Evolutionary conservation across 441 rosid genomes (phyloP).

Genomic region (Euphorbia celastroides): DNA sequence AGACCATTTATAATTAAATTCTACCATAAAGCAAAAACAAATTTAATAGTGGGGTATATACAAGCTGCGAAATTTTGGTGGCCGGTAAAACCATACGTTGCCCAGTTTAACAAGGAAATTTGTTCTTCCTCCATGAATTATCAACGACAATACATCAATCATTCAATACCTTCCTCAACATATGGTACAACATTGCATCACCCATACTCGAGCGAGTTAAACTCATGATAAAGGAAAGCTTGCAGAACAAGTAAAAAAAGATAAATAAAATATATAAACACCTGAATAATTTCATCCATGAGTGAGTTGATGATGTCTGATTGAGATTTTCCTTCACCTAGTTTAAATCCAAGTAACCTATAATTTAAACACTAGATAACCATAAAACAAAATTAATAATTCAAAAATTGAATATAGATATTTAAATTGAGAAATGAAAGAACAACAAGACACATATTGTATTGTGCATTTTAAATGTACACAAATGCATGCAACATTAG

Average conservation of each 20-base stretch:
- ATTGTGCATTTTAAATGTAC: not conserved
- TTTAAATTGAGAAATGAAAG: slow-evolving; percentile 5
- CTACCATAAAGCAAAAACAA: not conserved
- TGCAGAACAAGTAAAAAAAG: slow-evolving; percentile 15
- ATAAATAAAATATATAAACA: slow-evolving; percentile 23
- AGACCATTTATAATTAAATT: not conserved
- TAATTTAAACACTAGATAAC: slow-evolving; percentile 58
- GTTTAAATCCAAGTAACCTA: slow-evolving; percentile 81
- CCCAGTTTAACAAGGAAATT: not conserved
- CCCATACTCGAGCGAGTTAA: not conserved
- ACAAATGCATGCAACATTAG: slow-evolving; percentile 2
- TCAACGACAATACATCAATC: not conserved
- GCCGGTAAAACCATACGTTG: not conserved
- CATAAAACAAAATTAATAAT: slow-evolving; percentile 12
- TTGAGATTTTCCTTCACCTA: slow-evolving; percentile 48
- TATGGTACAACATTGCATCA: not conserved
- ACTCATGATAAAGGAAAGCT: not conserved
- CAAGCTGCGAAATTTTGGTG: not conserved
- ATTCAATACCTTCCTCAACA: not conserved
- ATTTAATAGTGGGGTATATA: not conserved
- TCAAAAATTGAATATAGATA: slow-evolving; percentile 17
- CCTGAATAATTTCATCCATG: slow-evolving; percentile 63
- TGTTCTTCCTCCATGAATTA: not conserved
- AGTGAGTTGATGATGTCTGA: slow-evolving; percentile 34
- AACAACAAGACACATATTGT: not conserved